These are phyloP conservation scores for Areca catechu DNA, from an alignment of 176 grass and related monocot species.

Conservation along the genomic window DNA sequence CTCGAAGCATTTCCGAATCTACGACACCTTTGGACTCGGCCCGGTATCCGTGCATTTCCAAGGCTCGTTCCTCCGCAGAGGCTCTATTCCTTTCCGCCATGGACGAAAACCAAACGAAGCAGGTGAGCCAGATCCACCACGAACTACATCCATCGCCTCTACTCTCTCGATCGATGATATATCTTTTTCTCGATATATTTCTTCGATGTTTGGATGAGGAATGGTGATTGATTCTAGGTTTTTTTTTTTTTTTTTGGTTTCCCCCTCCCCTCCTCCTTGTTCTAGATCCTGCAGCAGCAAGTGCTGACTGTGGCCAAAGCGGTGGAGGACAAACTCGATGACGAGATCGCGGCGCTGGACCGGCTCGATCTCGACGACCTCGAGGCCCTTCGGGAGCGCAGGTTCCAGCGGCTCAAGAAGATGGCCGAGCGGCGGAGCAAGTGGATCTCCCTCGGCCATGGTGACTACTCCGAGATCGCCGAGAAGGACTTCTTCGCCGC, in stretches of 20 bases:
- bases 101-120: conserved; percentile 11
- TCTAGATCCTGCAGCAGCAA: conserved; percentile 75
- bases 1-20: too few relatives aligned
- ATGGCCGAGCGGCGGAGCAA: conserved; percentile 72
- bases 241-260: too few relatives aligned
- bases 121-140: conserved; percentile 1
- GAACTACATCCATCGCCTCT: too few relatives aligned
- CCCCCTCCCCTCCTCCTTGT: too few relatives aligned
- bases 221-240: too few relatives aligned
- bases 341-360: conserved; percentile 62
- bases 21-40: too few relatives aligned
- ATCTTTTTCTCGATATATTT: too few relatives aligned
- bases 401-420: conserved; percentile 83
- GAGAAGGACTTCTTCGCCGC: conserved; percentile 96
- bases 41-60: too few relatives aligned
- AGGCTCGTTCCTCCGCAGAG: too few relatives aligned
- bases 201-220: too few relatives aligned
- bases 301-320: conserved; percentile 71
- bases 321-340: conserved; percentile 86
- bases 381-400: conserved; percentile 74
- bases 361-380: conserved; percentile 74
- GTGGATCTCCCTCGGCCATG: conserved; percentile 74
- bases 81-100: neutral
- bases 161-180: too few relatives aligned
- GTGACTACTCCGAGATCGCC: conserved; percentile 68